These are phyloP conservation scores for Carex parvula DNA, from an alignment of 176 grass and related monocot genomes.

Conservation along the genomic window DNA sequence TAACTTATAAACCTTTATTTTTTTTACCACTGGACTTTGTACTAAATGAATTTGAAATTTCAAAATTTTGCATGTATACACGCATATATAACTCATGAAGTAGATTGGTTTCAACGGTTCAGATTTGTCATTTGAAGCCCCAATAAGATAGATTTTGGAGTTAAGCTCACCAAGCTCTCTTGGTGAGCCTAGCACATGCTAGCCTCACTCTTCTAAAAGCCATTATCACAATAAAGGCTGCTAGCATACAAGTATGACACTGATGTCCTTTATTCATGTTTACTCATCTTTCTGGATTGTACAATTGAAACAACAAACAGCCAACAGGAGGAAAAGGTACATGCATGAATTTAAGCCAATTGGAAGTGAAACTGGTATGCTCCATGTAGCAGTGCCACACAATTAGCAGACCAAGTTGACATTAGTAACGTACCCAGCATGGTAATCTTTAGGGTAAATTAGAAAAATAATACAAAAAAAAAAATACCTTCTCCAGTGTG, in stretches of 20 bases:
- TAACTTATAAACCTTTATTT: too few species aligned
- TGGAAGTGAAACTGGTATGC: neutral
- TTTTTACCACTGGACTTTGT: too few species aligned
- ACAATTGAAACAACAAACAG: neutral
- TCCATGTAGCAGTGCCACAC: neutral
- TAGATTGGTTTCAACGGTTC: too few species aligned
- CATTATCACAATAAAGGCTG: neutral
- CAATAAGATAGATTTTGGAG: too few species aligned
- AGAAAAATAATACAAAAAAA: neutral
- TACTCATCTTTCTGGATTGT: neutral
- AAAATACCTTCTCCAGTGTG: slow-evolving; percentile 22
- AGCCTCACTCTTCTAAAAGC: neutral
- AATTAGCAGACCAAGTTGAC: neutral
- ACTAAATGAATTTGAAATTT: too few species aligned
- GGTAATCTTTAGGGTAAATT: neutral
- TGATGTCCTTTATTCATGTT: neutral
- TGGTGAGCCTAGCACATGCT: too few species aligned
- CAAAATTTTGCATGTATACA: too few species aligned
- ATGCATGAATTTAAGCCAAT: neutral
- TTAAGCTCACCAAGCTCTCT: too few species aligned
- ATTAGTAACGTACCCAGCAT: neutral
- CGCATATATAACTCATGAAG: too few species aligned
- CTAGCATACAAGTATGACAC: neutral
- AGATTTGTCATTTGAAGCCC: too few species aligned
- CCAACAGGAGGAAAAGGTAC: neutral